Evolutionary conservation across 345 rosid genomes (phyloP).

Genomic region (Cardamine occulta): DNA sequence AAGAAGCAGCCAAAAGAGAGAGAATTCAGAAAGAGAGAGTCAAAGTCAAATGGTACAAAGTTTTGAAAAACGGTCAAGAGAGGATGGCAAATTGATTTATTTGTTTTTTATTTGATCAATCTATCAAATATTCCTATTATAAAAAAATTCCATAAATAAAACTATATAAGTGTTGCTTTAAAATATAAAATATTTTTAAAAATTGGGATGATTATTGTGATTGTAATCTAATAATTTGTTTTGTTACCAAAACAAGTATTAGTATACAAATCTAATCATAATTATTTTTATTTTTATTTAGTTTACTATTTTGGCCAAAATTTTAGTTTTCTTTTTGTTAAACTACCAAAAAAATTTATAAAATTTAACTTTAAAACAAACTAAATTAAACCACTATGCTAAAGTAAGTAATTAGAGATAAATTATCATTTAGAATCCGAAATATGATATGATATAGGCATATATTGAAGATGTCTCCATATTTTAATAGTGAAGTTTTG

Average conservation of each 20-base stretch:
- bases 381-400: neutral
- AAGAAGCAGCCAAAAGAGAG: slow-evolving; percentile 39
- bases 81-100: slow-evolving; percentile 41
- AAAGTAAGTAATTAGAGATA: neutral
- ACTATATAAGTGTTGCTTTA: neutral
- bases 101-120: neutral
- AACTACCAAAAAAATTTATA: too few species aligned
- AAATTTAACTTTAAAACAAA: neutral
- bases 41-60: slow-evolving; percentile 43
- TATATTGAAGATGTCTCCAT: neutral
- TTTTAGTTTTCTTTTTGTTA: neutral
- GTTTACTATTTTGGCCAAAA: neutral
- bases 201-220: neutral
- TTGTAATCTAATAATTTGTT: neutral
- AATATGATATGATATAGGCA: too few species aligned
- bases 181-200: neutral
- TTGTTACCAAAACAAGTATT: neutral
- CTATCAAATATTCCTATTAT: neutral
- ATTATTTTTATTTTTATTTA: neutral
- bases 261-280: neutral
- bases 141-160: neutral
- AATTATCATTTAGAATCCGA: too few species aligned
- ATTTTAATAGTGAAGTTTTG: neutral
- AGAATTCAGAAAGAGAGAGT: slow-evolving; percentile 20
- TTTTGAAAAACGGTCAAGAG: slow-evolving; percentile 42